These are phyloP conservation scores for Umbilicus rupestris DNA, from an alignment of 164 flowering plant genomes.

Conservation along the genomic window DNA sequence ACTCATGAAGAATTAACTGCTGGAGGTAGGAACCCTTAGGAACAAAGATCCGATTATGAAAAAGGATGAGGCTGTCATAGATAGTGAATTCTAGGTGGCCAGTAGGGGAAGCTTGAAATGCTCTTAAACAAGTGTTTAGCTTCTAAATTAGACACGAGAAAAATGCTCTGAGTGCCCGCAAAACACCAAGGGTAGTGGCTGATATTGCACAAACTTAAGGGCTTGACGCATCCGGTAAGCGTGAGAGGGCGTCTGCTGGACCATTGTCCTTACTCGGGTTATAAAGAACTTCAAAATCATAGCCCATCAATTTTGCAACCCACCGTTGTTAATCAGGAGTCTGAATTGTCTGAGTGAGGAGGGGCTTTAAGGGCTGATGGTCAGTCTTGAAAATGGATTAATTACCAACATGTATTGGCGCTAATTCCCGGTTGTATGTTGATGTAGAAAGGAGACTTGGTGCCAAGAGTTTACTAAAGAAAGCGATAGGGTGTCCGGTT, in stretches of 20 bases:
- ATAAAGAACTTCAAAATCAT: neutral
- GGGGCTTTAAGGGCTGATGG: constrained; percentile 4
- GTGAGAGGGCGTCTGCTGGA: constrained; percentile 2
- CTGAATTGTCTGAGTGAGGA: neutral
- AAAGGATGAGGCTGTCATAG: neutral
- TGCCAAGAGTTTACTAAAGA: neutral
- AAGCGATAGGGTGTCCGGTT: neutral
- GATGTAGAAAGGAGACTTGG: neutral
- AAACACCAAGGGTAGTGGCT: neutral
- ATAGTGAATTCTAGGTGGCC: no score
- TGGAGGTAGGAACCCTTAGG: no score
- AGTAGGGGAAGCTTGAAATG: no score
- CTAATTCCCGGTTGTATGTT: neutral
- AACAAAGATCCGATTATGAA: neutral
- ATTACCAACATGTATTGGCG: neutral
- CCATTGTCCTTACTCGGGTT: neutral
- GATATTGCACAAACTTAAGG: neutral
- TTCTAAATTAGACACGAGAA: neutral
- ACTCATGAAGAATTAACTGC: neutral
- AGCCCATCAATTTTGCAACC: neutral
- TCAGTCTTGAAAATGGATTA: neutral
- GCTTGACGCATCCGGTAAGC: neutral
- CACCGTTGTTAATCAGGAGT: neutral
- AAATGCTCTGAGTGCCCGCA: neutral
- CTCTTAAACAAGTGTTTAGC: no score